These are phyloP conservation scores for Cubamyces lactineus DNA, from an alignment of 768 basidiomycete genomes.

Conservation along the genomic window DNA sequence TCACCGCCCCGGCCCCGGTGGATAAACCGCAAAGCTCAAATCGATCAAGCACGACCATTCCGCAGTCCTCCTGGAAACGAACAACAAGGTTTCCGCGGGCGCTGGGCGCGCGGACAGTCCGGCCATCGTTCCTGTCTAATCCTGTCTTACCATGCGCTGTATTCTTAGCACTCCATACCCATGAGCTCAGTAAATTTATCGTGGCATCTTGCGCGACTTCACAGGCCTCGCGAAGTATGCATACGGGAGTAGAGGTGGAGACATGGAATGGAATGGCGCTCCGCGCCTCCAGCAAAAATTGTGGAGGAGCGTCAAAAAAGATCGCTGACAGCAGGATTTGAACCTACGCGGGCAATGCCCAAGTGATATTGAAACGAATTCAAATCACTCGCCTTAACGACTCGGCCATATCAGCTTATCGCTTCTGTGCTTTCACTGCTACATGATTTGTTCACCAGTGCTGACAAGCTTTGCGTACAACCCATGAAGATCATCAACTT, in stretches of 20 bases:
- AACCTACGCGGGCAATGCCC: slow-evolving; percentile 89
- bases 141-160: neutral
- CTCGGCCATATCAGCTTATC: slow-evolving; percentile 74
- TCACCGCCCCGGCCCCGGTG: slow-evolving; percentile 5
- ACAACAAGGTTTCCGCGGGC: neutral
- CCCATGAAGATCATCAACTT: no score
- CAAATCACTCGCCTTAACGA: slow-evolving; percentile 95
- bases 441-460: no score
- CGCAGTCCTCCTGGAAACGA: slow-evolving; percentile 18
- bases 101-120: no score
- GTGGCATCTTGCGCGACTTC: no score
- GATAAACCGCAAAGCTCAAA: slow-evolving; percentile 1
- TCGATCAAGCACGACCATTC: slow-evolving; percentile 7
- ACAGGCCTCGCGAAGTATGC: no score
- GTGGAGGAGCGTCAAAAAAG: slow-evolving; percentile 30
- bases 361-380: slow-evolving; percentile 67
- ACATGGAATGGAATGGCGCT: neutral
- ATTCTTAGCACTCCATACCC: slow-evolving; percentile 7
- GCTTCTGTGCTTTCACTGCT: no score
- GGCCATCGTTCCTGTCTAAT: neutral
- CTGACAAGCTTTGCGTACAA: no score
- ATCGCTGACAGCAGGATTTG: slow-evolving; percentile 90
- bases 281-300: neutral
- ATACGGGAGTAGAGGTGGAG: no score
- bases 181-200: neutral